Percentiles rank a stretch among this genome's conserved stretches.
Evolutionary conservation across 1,284 basidiomycete species (phyloP).

Genomic region (Ustilago shanxiensis): DNA sequence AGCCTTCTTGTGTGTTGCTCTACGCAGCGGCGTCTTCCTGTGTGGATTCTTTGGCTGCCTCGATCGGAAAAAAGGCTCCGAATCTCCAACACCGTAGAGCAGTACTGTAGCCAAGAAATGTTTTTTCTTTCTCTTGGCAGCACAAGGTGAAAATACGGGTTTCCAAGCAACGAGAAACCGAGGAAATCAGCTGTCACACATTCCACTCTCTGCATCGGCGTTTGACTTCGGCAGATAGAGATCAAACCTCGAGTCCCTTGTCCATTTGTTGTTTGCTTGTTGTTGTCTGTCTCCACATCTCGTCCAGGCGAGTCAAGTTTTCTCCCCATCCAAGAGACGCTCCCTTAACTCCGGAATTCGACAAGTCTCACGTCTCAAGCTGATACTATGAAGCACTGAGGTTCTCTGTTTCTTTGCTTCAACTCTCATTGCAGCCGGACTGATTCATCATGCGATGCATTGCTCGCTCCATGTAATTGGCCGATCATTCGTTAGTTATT

Average conservation of each 20-base stretch:
- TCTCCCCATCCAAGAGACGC: neutral
- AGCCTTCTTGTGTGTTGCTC: neutral
- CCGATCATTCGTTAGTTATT: too few relatives aligned
- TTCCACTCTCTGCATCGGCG: constrained; percentile 2
- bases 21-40: neutral
- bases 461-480: neutral
- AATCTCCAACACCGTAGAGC: neutral
- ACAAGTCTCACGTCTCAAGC: neutral
- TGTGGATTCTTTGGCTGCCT: neutral
- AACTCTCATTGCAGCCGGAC: neutral
- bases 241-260: neutral
- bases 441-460: too few relatives aligned
- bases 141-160: too few relatives aligned
- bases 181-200: too few relatives aligned
- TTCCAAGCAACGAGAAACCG: neutral
- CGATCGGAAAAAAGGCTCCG: neutral
- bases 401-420: neutral
- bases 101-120: too few relatives aligned
- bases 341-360: neutral
- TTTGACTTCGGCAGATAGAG: constrained; percentile 1
- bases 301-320: too few relatives aligned
- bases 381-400: too few relatives aligned
- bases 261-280: too few relatives aligned
- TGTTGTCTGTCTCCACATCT: neutral
- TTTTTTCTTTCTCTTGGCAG: too few relatives aligned